A percentile compares a stretch with the other conserved stretches of the same genome.
phyloP scores from a whole-genome alignment of 192 early-diverging fungal genomes.

The Pilaira anomala region DNA sequence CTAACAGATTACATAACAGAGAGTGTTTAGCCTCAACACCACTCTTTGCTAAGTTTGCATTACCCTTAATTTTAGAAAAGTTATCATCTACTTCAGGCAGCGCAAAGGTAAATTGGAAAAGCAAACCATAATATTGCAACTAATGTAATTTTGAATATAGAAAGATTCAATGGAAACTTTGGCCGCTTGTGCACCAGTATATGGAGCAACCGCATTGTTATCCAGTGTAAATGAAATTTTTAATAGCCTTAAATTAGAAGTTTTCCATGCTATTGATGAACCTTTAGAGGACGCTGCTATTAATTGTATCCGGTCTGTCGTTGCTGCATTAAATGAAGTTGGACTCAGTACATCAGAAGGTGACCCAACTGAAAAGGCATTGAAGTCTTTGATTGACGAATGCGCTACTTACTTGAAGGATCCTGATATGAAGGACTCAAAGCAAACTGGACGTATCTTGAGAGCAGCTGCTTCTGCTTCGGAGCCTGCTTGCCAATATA shows the following conservation, averaged over 20 bases:
- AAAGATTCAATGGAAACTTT: constrained; percentile 91
- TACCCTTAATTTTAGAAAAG: constrained; percentile 91
- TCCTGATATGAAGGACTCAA: constrained; percentile 66
- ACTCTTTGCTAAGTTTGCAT: constrained; percentile 73
- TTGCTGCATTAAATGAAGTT: constrained; percentile 58
- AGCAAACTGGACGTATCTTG: constrained; percentile 63
- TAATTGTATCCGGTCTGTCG: constrained; percentile 53
- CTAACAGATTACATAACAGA: constrained; percentile 22
- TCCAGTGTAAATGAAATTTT: constrained; percentile 73
- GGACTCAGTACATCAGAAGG: constrained; percentile 43
- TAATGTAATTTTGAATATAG: constrained; percentile 23
- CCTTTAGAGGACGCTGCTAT: constrained; percentile 66
- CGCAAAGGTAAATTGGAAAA: constrained; percentile 67
- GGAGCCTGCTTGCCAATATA: constrained; percentile 57
- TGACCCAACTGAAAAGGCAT: constrained; percentile 47
- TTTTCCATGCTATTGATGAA: constrained; percentile 75
- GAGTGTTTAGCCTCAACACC: constrained; percentile 77
- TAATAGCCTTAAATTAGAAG: constrained; percentile 70
- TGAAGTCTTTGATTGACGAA: constrained; percentile 49
- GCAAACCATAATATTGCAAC: neutral
- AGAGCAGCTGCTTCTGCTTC: constrained; percentile 59
- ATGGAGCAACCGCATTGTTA: constrained; percentile 63
- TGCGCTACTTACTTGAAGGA: constrained; percentile 58
- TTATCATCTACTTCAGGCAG: constrained; percentile 77
- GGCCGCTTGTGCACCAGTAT: constrained; percentile 72